Base-by-base conservation (phyloP, 176 grass and related monocot genomes). In the Paspalum notatum region DNA sequence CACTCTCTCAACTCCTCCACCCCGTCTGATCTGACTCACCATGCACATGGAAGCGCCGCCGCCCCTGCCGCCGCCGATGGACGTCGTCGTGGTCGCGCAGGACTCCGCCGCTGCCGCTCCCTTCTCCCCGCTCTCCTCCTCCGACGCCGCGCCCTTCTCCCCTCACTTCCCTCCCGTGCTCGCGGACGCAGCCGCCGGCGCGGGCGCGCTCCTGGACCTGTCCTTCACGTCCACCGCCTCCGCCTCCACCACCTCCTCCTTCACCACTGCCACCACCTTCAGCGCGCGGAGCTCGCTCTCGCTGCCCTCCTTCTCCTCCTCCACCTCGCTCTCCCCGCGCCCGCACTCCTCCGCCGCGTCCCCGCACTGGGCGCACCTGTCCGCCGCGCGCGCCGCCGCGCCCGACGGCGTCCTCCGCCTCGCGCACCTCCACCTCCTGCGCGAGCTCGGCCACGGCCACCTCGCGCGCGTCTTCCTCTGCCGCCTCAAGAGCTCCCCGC, bases 401-500 rank as follows among this genome's bases (percentile, higher is more conserved):
- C 74, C 87, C 7, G 91, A 93, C 67, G 91, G 91, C 77, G 61
- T 87, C 6, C 91, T 97, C 42, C 94, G 88, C 83, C 94, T 97
- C 20, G 74, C 81, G 4, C 91, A 97, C 75, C 87, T 97, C 55
- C 87, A 88, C 66, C 86, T 97, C 56, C 15, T 94, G 75, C 94
- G 91, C 53, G 89, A 87, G 54, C 91, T 97, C 57, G 94, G 94
- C 18, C 86, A 90, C 9, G 94, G 94, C 0, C 91, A 97, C 82
- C 94, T 97, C 76, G 91, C 94, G 9, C 85, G 92, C 51, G 91
- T 97, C 42, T 97, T 90, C 85, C 87, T 91, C 69, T 97, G 94
- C 87, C 89, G 94, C 21, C 86, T 97, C 80, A 91, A 87, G 74
- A 63, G 62, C 78, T 84, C 87, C 2, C 88, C 89, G 26, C 78